A percentile compares a stretch with the other conserved stretches of the same genome.
These are phyloP conservation scores for Pseudopithomyces chartarum DNA, from an alignment of 2,329 filamentous ascomycete species.

Conservation along the genomic window DNA sequence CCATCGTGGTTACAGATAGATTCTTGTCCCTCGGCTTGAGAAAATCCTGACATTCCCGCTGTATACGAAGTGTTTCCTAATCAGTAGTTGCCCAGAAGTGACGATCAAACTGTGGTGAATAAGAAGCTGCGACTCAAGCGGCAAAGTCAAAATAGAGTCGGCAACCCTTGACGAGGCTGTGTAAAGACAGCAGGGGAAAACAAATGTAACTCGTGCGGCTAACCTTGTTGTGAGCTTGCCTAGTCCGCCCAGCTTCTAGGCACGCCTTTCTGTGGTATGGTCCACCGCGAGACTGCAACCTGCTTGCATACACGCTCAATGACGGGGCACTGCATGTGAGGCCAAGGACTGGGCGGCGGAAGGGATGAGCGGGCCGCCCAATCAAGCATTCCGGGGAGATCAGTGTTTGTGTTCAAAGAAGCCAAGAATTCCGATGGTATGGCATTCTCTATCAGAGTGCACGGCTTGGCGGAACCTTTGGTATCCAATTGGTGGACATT, in stretches of 20 bases:
- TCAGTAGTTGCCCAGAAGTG: not conserved
- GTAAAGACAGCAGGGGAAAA: not conserved
- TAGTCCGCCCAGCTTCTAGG: not conserved
- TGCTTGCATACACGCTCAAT: too few species aligned
- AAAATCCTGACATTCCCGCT: not conserved
- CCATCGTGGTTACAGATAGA: not conserved
- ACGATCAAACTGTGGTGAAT: not conserved
- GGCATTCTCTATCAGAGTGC: not conserved
- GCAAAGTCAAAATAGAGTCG: not conserved
- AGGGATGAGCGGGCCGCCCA: not conserved
- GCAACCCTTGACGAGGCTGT: not conserved
- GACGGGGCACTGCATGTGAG: not conserved
- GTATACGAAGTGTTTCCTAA: not conserved
- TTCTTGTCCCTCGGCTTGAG: not conserved
- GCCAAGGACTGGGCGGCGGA: not conserved
- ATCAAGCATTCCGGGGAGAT: not conserved
- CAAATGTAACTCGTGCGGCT: not conserved
- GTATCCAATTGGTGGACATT: not conserved
- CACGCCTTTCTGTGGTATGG: not conserved
- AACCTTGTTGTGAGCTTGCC: not conserved
- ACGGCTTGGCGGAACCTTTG: not conserved
- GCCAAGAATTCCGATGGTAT: not conserved
- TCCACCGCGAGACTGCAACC: too few species aligned
- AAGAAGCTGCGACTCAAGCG: not conserved
- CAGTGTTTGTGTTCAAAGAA: not conserved